Percentiles rank a stretch among this genome's conserved stretches.
Conservation (phyloP, 768 basidiomycete genomes). For the Trametes meyenii region DNA sequence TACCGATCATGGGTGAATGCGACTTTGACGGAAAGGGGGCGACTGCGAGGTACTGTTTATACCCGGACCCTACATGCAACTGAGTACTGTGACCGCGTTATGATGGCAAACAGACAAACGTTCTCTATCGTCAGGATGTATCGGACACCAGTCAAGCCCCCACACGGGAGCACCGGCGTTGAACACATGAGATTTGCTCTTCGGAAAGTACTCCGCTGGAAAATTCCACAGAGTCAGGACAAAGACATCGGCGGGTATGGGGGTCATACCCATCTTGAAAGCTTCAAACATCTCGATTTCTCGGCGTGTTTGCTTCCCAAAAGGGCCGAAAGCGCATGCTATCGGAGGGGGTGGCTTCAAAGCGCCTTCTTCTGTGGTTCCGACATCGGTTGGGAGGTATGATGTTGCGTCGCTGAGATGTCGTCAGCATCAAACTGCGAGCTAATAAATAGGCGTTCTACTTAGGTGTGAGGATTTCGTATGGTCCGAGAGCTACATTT, state of each 20-base stretch:
- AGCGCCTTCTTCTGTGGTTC: conserved; percentile 53
- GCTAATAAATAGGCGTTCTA: neutral
- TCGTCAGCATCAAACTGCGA: neutral
- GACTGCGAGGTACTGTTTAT: conserved; percentile 83
- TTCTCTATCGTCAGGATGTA: conserved; percentile 56
- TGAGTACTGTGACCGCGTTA: neutral
- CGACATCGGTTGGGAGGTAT: conserved; percentile 61
- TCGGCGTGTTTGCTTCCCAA: conserved; percentile 51
- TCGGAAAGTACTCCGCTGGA: conserved; percentile 63
- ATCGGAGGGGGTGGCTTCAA: conserved; percentile 56
- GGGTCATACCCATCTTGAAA: conserved; percentile 57
- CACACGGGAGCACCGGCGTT: conserved; percentile 90
- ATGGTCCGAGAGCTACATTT: conserved; percentile 34
- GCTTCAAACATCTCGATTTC: conserved; percentile 59
- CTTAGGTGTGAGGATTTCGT: conserved; percentile 17
- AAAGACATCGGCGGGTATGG: neutral
- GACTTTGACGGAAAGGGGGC: conserved; percentile 68
- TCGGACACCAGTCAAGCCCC: conserved; percentile 94
- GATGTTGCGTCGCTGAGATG: conserved; percentile 51
- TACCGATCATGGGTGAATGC: conserved; percentile 68
- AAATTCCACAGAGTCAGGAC: neutral
- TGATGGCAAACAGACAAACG: conserved; percentile 42
- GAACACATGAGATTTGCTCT: conserved; percentile 69
- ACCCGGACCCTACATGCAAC: conserved; percentile 46
- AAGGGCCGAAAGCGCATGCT: conserved; percentile 68